Base-by-base conservation (phyloP, 345 rosid genomes). In the Pelargonium nanum region DNA sequence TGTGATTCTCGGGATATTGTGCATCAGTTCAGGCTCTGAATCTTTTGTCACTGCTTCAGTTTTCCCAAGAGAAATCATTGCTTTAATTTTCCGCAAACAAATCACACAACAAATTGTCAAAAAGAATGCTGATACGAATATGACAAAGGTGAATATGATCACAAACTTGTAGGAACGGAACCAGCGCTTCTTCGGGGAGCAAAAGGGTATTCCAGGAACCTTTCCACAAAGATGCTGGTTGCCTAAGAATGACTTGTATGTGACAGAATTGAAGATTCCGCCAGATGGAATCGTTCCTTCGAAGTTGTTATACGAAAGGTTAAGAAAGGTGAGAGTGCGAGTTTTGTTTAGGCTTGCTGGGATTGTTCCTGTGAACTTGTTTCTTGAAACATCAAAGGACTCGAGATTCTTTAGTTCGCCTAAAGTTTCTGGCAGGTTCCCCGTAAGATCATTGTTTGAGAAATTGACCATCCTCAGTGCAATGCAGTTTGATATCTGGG, bases 221-320 rank as follows among this genome's bases (percentile, higher is more conserved):
- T 51, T 19, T 3, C 82, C 81, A 19, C 89, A 79, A 13, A 84
- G 81, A 17, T 13, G 24, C n/a, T 5, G 64, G 24, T 84, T 79
- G 22, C 81, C 83, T 54, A 68, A 2, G 60, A 84, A 81, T 1
- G 83, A 84, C 63, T 7, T 62, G 59, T 56, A 52, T 34, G 75
- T 75, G 57, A 64, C n/a, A 12, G 56, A 65, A 54, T 59, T 64
- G 63, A 84, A 84, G 60, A 81, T 64, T 19, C 83, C 86, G 7
- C 80, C 79, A 3, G 69, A 23, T 21, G 89, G 89, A 65, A 81
- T 69, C 57, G 2, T 23, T 26, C 84, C 89, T 58, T 64, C 63
- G 28, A 84, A 79, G 60, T 70, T 65, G 65, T 84, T 84, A 51
- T 12, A 61, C 4, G 86, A 81, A 65, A 84, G 76, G 75, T 81